Percentiles rank a stretch among this genome's conserved stretches.
These are phyloP conservation scores for Emergomyces orientalis DNA, from an alignment of 2,329 filamentous ascomycete species.

Conservation along the genomic window DNA sequence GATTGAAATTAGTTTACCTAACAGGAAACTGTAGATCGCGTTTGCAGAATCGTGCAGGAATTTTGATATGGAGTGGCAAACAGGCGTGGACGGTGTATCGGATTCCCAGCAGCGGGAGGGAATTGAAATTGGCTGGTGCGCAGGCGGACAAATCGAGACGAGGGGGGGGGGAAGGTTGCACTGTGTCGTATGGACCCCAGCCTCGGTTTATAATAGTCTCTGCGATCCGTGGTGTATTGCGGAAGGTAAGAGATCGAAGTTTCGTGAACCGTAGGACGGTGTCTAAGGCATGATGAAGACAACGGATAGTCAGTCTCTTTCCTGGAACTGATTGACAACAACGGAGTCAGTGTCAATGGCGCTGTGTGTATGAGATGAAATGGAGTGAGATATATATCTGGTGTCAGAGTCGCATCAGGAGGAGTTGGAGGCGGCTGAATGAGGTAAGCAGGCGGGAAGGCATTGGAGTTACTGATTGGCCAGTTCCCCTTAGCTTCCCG, in stretches of 20 bases:
- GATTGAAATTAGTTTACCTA: background rate
- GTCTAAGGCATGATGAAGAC: background rate
- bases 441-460: background rate
- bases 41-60: background rate
- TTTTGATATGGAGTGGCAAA: conserved; percentile 1
- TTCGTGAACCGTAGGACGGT: background rate
- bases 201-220: background rate
- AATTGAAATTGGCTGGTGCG: background rate
- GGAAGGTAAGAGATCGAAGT: background rate
- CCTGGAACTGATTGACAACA: background rate
- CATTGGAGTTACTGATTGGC: background rate
- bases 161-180: background rate
- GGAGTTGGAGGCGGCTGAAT: background rate
- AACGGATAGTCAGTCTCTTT: background rate
- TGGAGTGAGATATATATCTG: background rate
- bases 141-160: background rate
- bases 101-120: background rate
- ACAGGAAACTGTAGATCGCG: background rate
- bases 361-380: background rate
- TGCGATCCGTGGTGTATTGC: background rate
- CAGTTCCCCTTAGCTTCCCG: background rate
- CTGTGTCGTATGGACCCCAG: background rate
- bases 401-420: background rate
- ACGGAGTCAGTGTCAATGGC: background rate
- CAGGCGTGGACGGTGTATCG: background rate